Conservation (phyloP, 352 stramenopile species). For the Hyaloperonospora brassicae region DNA sequence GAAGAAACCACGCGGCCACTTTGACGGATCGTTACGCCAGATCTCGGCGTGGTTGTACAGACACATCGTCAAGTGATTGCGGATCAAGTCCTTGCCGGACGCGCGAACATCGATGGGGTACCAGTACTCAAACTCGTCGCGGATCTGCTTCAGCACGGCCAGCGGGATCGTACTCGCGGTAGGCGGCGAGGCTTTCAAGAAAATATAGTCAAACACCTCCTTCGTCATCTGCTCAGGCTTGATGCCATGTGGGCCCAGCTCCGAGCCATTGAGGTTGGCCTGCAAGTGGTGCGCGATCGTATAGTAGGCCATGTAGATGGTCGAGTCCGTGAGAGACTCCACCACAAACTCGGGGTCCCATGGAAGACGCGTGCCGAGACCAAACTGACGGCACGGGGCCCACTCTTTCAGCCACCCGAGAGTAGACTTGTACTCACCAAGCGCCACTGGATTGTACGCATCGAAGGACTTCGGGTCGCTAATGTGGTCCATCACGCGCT, state of each 20-base stretch:
- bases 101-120: conserved; percentile 98
- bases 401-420: conserved; percentile 99
- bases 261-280: conserved; percentile 90
- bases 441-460: conserved; percentile 88
- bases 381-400: conserved; percentile 97
- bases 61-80: conserved; percentile 99
- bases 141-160: conserved; percentile 90
- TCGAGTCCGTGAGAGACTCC: conserved; percentile 98
- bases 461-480: conserved; percentile 89
- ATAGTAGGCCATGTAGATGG: conserved; percentile 99
- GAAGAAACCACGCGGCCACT: conserved; percentile 98
- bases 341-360: conserved; percentile 99
- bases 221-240: conserved; percentile 87
- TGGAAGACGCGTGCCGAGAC: conserved; percentile 92
- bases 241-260: conserved; percentile 82
- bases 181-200: conserved; percentile 85
- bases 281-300: conserved; percentile 98
- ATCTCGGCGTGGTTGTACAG: conserved; percentile 99
- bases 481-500: conserved; percentile 93
- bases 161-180: conserved; percentile 81
- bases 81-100: conserved; percentile 94
- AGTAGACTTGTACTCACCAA: conserved; percentile 95
- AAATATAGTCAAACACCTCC: conserved; percentile 99
- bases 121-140: conserved; percentile 98
- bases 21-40: conserved; percentile 94